phyloP scores from a whole-genome alignment of 139 green algal genomes.

The Gonium pectorale region DNA sequence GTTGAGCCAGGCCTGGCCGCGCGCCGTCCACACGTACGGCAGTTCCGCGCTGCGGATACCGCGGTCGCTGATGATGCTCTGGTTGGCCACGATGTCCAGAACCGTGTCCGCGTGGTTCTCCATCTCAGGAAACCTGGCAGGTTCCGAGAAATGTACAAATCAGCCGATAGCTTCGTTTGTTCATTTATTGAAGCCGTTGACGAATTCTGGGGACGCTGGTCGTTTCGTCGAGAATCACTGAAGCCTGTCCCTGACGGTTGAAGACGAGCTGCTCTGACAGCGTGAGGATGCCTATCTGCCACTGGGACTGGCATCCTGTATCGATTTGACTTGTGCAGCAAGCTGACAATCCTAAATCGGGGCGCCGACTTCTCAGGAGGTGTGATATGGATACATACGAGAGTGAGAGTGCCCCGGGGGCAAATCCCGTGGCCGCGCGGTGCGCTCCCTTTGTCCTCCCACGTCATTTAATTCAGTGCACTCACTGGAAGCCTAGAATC shows the following conservation, averaged over 20 bases:
- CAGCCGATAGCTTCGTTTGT: not conserved
- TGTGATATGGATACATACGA: not conserved
- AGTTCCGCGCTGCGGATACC: not conserved
- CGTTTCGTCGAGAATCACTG: too few species aligned
- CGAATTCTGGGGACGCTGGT: too few species aligned
- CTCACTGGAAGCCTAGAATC: slow-evolving; percentile 6
- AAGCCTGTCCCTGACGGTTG: too few species aligned
- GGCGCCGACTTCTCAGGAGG: not conserved
- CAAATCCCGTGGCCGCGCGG: too few species aligned
- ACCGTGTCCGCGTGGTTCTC: slow-evolving; percentile 24
- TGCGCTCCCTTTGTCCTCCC: too few species aligned
- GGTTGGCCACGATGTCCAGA: not conserved
- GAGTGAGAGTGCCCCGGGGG: too few species aligned
- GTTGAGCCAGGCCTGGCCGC: not conserved
- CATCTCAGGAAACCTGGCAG: not conserved
- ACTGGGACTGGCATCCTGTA: not conserved
- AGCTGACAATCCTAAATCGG: not conserved
- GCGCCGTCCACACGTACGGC: not conserved
- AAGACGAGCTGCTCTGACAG: not conserved
- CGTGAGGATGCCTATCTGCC: not conserved
- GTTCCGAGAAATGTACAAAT: not conserved
- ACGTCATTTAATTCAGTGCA: not conserved
- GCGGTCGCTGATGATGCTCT: not conserved
- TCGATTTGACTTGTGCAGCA: too few species aligned
- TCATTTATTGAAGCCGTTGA: too few species aligned